These are phyloP conservation scores for Prunus armeniaca DNA, from an alignment of 306 rosid species.

Conservation along the genomic window DNA sequence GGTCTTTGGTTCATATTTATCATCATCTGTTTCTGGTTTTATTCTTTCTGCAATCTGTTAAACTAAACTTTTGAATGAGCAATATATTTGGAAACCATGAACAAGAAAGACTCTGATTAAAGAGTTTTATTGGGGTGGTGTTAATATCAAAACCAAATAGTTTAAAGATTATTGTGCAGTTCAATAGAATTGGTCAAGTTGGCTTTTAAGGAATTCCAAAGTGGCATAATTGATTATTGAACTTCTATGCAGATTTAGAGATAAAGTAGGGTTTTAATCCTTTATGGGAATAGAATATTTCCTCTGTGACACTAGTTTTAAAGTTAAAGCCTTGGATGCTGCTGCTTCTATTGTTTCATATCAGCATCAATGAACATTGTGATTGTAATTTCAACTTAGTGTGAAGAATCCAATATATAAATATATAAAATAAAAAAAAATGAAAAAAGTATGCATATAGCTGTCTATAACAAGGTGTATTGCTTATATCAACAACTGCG, in stretches of 20 bases:
- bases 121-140: background rate
- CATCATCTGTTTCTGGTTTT: background rate
- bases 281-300: background rate
- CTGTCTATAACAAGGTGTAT: background rate
- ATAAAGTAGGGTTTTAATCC: background rate
- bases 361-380: conserved; percentile 4
- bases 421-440: background rate
- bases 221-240: conserved; percentile 16
- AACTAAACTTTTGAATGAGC: background rate
- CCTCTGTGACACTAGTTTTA: background rate
- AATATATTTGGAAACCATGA: conserved; percentile 6
- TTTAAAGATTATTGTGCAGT: background rate
- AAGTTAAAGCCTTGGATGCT: conserved; percentile 1
- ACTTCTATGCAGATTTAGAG: conserved; percentile 12
- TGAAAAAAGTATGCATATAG: background rate
- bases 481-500: background rate
- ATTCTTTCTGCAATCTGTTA: background rate
- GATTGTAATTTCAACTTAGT: background rate
- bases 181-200: conserved; percentile 21
- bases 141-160: background rate
- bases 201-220: conserved; percentile 18
- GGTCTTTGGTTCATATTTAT: conserved; percentile 5
- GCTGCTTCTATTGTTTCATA: background rate
- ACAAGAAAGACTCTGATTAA: background rate
- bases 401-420: background rate